phyloP scores from a whole-genome alignment of 306 rosid species.

The Vicia faba region DNA sequence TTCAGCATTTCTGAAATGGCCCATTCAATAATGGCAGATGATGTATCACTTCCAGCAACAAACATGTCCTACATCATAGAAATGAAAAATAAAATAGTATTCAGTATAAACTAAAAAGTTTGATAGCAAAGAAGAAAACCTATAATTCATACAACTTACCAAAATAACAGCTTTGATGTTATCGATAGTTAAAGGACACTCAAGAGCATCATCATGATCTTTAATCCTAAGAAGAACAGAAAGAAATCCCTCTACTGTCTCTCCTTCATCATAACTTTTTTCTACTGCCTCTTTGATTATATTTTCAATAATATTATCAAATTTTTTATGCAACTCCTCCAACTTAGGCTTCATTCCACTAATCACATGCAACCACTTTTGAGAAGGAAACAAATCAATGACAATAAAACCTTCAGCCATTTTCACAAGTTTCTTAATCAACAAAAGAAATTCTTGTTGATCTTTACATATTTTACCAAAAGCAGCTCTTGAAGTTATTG shows the following conservation, averaged over 20 bases:
- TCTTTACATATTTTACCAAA: slow-evolving; percentile 37
- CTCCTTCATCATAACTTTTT: not conserved
- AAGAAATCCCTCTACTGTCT: slow-evolving; percentile 16
- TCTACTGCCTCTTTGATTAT: slow-evolving; percentile 23
- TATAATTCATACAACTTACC: slow-evolving; percentile 23
- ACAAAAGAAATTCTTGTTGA: slow-evolving; percentile 15
- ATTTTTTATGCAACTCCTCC: slow-evolving; percentile 11
- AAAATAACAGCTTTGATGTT: slow-evolving; percentile 37
- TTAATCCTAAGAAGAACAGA: slow-evolving; percentile 32
- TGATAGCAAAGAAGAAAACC: not conserved
- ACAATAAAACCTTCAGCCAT: not conserved
- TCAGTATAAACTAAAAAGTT: not conserved
- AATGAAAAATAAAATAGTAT: not conserved
- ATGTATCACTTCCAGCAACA: slow-evolving; percentile 44
- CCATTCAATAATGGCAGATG: slow-evolving; percentile 44
- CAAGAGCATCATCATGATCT: slow-evolving; percentile 25
- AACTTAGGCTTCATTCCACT: slow-evolving; percentile 27
- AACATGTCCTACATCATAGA: slow-evolving; percentile 39
- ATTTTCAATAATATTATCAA: slow-evolving; percentile 34
- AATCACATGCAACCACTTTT: slow-evolving; percentile 17
- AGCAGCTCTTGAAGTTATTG: slow-evolving; percentile 30
- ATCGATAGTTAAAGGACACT: slow-evolving; percentile 29
- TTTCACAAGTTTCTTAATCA: not conserved
- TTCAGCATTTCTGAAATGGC: slow-evolving; percentile 41
- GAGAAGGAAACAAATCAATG: slow-evolving; percentile 39